These are phyloP conservation scores for Saccharomycopsis olivae DNA, from an alignment of 805 yeast genomes.

Conservation along the genomic window DNA sequence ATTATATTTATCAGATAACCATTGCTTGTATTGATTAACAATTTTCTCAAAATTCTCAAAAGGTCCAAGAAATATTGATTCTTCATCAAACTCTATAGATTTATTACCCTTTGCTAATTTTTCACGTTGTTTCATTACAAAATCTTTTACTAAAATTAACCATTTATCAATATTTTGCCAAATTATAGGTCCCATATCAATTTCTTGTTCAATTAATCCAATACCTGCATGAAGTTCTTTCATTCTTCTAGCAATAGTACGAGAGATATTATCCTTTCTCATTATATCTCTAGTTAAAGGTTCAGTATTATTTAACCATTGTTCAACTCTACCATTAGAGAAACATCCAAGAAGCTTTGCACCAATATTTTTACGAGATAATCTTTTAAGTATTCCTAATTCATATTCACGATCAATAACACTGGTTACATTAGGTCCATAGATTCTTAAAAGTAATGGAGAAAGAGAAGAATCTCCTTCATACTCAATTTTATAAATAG, in stretches of 20 bases:
- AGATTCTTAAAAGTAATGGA: slow-evolving; percentile 63
- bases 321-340: slow-evolving; percentile 88
- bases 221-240: slow-evolving; percentile 83
- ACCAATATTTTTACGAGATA: slow-evolving; percentile 73
- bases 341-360: slow-evolving; percentile 85
- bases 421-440: slow-evolving; percentile 78
- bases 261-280: slow-evolving; percentile 62
- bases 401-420: slow-evolving; percentile 83
- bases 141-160: slow-evolving; percentile 38
- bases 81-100: slow-evolving; percentile 20
- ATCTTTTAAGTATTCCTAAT: slow-evolving; percentile 56
- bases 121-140: slow-evolving; percentile 31
- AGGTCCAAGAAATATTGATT: slow-evolving; percentile 32
- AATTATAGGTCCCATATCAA: slow-evolving; percentile 47
- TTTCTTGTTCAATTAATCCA: slow-evolving; percentile 48
- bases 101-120: slow-evolving; percentile 12
- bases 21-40: slow-evolving; percentile 44
- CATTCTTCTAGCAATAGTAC: slow-evolving; percentile 92
- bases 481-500: slow-evolving; percentile 67
- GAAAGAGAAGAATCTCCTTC: slow-evolving; percentile 30
- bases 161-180: slow-evolving; percentile 70
- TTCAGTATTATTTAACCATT: slow-evolving; percentile 72
- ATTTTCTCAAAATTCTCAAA: slow-evolving; percentile 40
- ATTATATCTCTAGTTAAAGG: slow-evolving; percentile 68
- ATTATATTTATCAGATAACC: slow-evolving; percentile 44